These are phyloP conservation scores for Trichosporon ovoides DNA, from an alignment of 1,284 basidiomycete species.

Conservation along the genomic window DNA sequence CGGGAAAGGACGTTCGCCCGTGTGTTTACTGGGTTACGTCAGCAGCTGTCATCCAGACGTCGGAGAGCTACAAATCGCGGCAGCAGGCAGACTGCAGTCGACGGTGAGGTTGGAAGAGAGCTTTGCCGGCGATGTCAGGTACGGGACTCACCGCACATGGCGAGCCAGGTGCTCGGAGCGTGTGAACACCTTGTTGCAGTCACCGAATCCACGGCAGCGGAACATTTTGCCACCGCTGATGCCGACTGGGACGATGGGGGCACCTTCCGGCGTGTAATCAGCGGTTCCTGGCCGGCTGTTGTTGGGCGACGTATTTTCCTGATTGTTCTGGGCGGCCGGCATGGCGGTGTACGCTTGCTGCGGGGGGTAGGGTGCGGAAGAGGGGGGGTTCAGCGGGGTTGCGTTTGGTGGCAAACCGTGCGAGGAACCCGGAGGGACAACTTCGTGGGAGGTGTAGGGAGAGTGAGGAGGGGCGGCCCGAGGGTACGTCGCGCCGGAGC, in stretches of 20 bases:
- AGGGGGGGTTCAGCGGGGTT: conserved; percentile 31
- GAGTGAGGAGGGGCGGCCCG: conserved; percentile 28
- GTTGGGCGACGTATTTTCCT: conserved; percentile 1
- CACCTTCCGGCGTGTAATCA: conserved; percentile 35
- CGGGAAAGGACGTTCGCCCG: conserved; percentile 88
- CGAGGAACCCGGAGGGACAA: conserved; percentile 32
- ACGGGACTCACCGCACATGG: conserved; percentile 79
- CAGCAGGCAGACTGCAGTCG: neutral
- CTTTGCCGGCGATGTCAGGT: too few species aligned
- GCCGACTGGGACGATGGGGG: conserved; percentile 46
- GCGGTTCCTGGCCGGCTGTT: conserved; percentile 11
- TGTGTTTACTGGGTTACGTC: conserved; percentile 71
- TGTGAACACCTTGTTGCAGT: conserved; percentile 93
- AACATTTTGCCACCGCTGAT: conserved; percentile 68
- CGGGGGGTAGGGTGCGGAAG: conserved; percentile 28
- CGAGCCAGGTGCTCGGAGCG: conserved; percentile 90
- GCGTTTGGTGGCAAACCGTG: conserved; percentile 39
- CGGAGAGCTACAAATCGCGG: neutral
- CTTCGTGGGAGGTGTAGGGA: conserved; percentile 25
- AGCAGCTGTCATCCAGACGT: conserved; percentile 6
- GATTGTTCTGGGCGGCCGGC: conserved; percentile 21
- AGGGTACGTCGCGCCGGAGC: conserved; percentile 20
- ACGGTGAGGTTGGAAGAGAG: neutral
- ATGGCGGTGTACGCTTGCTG: conserved; percentile 29
- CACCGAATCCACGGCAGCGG: conserved; percentile 88